phyloP scores from a whole-genome alignment of 2,329 filamentous ascomycete species.

The Cladosporium halotolerans region DNA sequence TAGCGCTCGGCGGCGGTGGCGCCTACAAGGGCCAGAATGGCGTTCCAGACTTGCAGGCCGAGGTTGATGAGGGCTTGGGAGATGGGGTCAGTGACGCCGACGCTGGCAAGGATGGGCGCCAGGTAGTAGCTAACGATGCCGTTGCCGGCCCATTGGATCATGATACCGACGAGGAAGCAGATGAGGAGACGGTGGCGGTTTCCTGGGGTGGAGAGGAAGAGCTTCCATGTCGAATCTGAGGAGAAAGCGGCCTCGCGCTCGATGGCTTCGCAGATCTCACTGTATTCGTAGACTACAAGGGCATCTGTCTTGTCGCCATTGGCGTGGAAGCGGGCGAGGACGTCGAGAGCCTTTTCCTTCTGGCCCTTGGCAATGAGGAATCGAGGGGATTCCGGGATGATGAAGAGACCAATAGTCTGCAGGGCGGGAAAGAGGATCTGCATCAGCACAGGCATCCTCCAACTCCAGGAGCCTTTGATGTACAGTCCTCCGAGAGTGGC shows the following conservation, averaged over 20 bases:
- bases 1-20: slow-evolving; percentile 36
- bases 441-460: slow-evolving; percentile 19
- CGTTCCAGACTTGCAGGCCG: slow-evolving; percentile 36
- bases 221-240: slow-evolving; percentile 2
- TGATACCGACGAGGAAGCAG: slow-evolving; percentile 15
- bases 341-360: slow-evolving; percentile 11
- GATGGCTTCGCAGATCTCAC: slow-evolving; percentile 28
- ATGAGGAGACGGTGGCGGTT: slow-evolving; percentile 6
- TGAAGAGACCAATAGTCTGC: slow-evolving; percentile 9
- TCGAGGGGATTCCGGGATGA: slow-evolving; percentile 13
- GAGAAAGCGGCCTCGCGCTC: slow-evolving; percentile 3
- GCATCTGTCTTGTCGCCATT: slow-evolving; percentile 12
- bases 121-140: slow-evolving; percentile 9
- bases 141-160: slow-evolving; percentile 9
- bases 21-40: slow-evolving; percentile 32
- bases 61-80: slow-evolving; percentile 35
- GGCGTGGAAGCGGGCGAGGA: slow-evolving; percentile 14
- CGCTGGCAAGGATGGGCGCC: slow-evolving; percentile 30
- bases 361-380: slow-evolving; percentile 10
- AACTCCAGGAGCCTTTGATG: slow-evolving; percentile 17
- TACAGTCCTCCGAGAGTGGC: slow-evolving; percentile 17
- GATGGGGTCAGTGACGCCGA: slow-evolving; percentile 32
- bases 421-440: slow-evolving; percentile 15
- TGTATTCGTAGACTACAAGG: slow-evolving; percentile 8
- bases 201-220: slow-evolving; percentile 5